Base-by-base conservation (phyloP, 108 stramenopile genomes). In the Parmales sp. region DNA sequence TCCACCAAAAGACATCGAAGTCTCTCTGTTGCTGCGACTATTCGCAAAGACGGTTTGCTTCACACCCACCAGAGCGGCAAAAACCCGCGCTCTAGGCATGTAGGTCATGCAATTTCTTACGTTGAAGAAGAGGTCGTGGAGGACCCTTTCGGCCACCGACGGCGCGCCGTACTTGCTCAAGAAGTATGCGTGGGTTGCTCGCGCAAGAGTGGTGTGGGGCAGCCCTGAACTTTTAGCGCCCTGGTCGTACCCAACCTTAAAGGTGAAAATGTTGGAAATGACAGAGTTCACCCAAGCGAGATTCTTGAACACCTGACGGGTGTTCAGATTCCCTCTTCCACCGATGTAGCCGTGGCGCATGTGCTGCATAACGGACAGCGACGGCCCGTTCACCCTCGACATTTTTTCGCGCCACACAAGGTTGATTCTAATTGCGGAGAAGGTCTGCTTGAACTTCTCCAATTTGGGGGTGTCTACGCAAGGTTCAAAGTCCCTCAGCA, bases 91-190 rank as follows among this genome's bases (percentile, higher is more conserved):
- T n/a, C 75, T 38, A 16, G 68, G 26, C 36, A 68, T 36, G 23
- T 69, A 38, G 20, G 44, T 44, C 25, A 54, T 39, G 51, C 69
- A 60, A 20, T 38, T 39, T 19, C 75, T 39, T 1, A 75, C 66
- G 60, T 72, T 75, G 75, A 64, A 69, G 46, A 69, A 75, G 9
- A 75, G 39, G 72, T 75, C 75, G 7, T 75, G 75, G 37, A 54
- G 34, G 36, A 60, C 68, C 20, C 75, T 38, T 43, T 75, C 75
- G 7, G 75, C 75, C n/a, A 75, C 36, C 22, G 31, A 54, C n/a
- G 67, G 66, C 36, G 49, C 26, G 7, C 75, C 74, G 45, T 60
- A 73, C 54, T 19, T 37, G 22, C 38, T 28, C 19, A 68, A 28
- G 48, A 37, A 49, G 67, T 20, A 68, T 23, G 11, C 4, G 66